Base-by-base conservation (phyloP, 2,329 filamentous ascomycete genomes). In the Trichoderma sp. region DNA sequence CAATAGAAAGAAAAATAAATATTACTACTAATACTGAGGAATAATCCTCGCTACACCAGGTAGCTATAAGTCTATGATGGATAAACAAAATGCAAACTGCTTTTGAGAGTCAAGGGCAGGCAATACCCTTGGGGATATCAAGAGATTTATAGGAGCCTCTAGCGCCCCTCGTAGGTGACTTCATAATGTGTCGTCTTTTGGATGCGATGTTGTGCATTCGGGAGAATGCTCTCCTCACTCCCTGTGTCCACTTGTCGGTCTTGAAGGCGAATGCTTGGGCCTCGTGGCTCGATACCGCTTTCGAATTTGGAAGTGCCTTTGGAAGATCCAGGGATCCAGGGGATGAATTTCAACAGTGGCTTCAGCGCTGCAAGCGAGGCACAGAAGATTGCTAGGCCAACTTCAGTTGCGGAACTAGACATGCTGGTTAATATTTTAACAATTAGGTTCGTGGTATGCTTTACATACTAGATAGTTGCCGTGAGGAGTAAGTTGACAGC, bases 191-290 rank as follows among this genome's bases (percentile, higher is more conserved):
- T 60, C 2, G 57, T 60, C 29, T 60, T 60, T 17, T 60, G 57
- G 35, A 60, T 60, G 39, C 34, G 57, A 22, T 29, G 56, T 17
- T 48, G 57, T 42, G 57, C 17, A 32, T 34, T 60, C 12, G 39
- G 57, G n/a, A 60, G 25, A 32, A 60, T 60, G 13, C 29, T 60
- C 29, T 60, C 57, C n/a, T 60, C 57, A 10, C 57, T 60, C 2
- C 57, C 57, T 8, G 17, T 60, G 15, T 60, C 39, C 27, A 5
- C 39, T 13, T 60, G 57, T 48, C 57, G 29, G n/a, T 60, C 57
- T 60, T 60, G 17, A 5, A 60, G 57, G 45, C 57, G 57, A 60
- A 60, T 60, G n/a, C 57, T 60, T 60, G 57, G 57, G 39, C 57
- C 57, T 48, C 57, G 7, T 35, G 39, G 57, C n/a, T 60, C 57